phyloP scores from a whole-genome alignment of 768 basidiomycete genomes.

The Pholiota microspora region DNA sequence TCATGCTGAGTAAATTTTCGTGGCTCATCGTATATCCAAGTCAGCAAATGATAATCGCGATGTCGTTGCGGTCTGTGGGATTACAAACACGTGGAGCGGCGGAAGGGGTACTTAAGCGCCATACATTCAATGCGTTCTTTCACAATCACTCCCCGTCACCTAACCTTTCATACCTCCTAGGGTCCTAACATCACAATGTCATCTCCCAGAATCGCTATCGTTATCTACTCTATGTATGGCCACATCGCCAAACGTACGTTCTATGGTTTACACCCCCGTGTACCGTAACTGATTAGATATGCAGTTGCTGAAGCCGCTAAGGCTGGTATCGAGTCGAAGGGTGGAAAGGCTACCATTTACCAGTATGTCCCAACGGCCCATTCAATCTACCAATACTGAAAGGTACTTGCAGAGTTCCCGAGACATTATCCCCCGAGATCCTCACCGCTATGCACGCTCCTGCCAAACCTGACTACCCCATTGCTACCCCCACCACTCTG shows the following conservation, averaged over 20 bases:
- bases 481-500: conserved; percentile 55
- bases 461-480: conserved; percentile 68
- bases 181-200: conserved; percentile 33
- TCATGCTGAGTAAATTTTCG: conserved; percentile 2
- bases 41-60: neutral
- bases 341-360: conserved; percentile 50
- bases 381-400: neutral
- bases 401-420: conserved; percentile 53
- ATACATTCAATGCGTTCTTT: neutral
- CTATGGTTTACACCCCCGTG: neutral
- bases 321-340: conserved; percentile 43
- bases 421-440: conserved; percentile 73
- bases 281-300: conserved; percentile 3
- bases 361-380: conserved; percentile 39
- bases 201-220: conserved; percentile 59
- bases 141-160: neutral
- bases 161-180: conserved; percentile 5
- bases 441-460: conserved; percentile 69
- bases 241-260: conserved; percentile 66
- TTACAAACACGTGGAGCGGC: neutral
- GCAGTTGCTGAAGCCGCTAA: conserved; percentile 62
- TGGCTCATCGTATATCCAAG: neutral
- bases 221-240: conserved; percentile 75
- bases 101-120: neutral
- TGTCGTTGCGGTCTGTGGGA: neutral